Evolutionary conservation across 352 stramenopile genomes (phyloP), one percentile per base, ranked within the genome.

Genomic region (Blastocystis sp.): DNA sequence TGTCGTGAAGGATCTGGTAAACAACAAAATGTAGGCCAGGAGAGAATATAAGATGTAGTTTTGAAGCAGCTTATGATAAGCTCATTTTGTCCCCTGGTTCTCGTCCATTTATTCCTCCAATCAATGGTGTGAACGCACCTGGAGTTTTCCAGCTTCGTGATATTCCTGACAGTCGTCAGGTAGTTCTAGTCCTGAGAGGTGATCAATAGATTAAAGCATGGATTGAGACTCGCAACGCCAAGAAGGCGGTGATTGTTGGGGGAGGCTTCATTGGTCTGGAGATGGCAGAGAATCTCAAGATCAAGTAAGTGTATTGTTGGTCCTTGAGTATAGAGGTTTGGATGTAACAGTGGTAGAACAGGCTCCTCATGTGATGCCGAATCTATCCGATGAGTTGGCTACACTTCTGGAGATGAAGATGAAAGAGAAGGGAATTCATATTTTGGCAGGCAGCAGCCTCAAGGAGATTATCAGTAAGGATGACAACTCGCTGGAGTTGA

Each of bases 221-320:
- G 91, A 90, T 94, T 54, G 59, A 91, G 3, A 87, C 90, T 30
- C 37, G 54, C 9, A 90, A 89, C 2, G 80, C 90, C 30, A 92
- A 91, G 87, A 91, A 93, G 66, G 91, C 90, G 22, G 92, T 93
- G 2, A 91, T 94, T 40, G 91, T 92, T 24, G 92, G 92, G 37
- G 92, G 91, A 35, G 92, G 92, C 19, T 94, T 94, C 89, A 90
- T 94, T 40, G 92, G 92, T 27, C 78, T 94, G 11, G 92, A 94
- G 90, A 93, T 94, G 91, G 91, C 92, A 0, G 92, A 94, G 88
- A 91, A 93, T 76, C 89, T 94, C 22, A 88, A 91, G 59, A 59
- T 92, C 68, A 73, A 70, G 77, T 88, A 42, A 42, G 1, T 24
- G 7, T 44, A 17, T 0, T n/a, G 19, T 4, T 17, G n/a, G 27